Evolutionary conservation across 257 asterid species (phyloP).

Genomic region (Solanum clarkiae): DNA sequence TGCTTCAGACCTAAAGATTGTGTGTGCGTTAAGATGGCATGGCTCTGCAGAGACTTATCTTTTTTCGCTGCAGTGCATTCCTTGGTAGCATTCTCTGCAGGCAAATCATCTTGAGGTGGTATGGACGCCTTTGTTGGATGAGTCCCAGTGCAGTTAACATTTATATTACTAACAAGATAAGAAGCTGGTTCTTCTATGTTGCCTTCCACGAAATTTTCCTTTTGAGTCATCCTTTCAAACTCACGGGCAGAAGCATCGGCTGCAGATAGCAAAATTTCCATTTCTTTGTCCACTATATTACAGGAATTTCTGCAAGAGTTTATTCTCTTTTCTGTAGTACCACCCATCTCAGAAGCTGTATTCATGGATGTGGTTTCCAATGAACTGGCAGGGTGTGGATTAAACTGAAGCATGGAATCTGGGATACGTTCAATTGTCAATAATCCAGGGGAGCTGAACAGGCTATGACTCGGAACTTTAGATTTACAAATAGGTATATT

Average conservation of each 20-base stretch:
- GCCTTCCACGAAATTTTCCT: conserved; percentile 1
- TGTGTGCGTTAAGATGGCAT: neutral
- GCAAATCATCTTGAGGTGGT: conserved; percentile 9
- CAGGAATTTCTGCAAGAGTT: conserved; percentile 9
- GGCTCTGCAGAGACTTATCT: conserved; percentile 12
- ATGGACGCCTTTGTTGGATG: conserved; percentile 2
- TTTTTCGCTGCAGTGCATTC: conserved; percentile 6
- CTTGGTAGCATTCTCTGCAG: conserved; percentile 2
- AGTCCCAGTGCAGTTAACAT: conserved; percentile 10
- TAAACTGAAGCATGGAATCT: conserved; percentile 9
- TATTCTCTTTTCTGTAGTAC: conserved; percentile 1
- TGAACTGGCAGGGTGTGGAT: conserved; percentile 7
- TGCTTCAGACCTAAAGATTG: conserved; percentile 4
- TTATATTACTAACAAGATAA: conserved; percentile 17
- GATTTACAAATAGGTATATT: conserved; percentile 3
- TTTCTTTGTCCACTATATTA: conserved; percentile 21
- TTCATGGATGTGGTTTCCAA: conserved; percentile 10
- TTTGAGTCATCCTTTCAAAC: conserved; percentile 14
- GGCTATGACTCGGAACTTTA: neutral
- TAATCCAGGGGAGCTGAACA: conserved; percentile 4
- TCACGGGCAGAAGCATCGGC: conserved; percentile 9
- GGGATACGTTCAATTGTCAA: conserved; percentile 3
- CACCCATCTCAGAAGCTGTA: conserved; percentile 12
- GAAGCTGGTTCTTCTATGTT: conserved; percentile 5
- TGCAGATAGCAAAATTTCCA: conserved; percentile 11